These are phyloP conservation scores for Teratosphaeria viscida DNA, from an alignment of 2,329 filamentous ascomycete species.

Conservation along the genomic window DNA sequence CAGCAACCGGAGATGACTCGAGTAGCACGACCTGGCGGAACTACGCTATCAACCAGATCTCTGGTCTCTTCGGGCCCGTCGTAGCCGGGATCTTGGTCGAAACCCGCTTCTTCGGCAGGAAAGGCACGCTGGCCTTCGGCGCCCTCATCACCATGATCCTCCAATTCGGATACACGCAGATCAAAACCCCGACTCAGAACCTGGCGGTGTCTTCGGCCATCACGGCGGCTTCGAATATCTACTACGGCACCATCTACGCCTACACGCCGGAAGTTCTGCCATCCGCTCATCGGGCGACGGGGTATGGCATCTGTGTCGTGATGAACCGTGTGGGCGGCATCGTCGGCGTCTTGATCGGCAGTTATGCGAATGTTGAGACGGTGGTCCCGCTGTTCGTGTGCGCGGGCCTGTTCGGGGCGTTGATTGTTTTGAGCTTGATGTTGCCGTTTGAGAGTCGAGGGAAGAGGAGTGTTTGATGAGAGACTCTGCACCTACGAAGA, in stretches of 20 bases:
- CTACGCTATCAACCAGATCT: neutral
- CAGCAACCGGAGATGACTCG: slow-evolving; percentile 33
- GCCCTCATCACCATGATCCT: slow-evolving; percentile 14
- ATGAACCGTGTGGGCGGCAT: slow-evolving; percentile 19
- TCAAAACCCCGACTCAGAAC: slow-evolving; percentile 17
- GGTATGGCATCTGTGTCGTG: slow-evolving; percentile 16
- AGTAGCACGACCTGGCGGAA: neutral
- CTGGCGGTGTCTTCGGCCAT: slow-evolving; percentile 15
- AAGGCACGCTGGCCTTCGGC: slow-evolving; percentile 15
- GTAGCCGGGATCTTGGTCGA: slow-evolving; percentile 9
- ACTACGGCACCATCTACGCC: slow-evolving; percentile 17
- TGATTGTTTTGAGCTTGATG: slow-evolving; percentile 15
- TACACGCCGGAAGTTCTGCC: slow-evolving; percentile 17
- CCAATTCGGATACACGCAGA: slow-evolving; percentile 18
- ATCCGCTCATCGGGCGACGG: slow-evolving; percentile 14
- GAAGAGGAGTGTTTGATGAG: slow-evolving; percentile 5
- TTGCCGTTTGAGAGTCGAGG: slow-evolving; percentile 18
- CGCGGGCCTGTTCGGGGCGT: slow-evolving; percentile 16
- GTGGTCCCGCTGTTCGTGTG: slow-evolving; percentile 19
- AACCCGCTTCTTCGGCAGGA: slow-evolving; percentile 13
- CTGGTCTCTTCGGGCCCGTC: neutral
- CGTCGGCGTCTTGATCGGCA: slow-evolving; percentile 16
- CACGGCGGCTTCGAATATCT: slow-evolving; percentile 13
- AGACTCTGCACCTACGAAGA: neutral
- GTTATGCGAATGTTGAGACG: slow-evolving; percentile 17